These are phyloP conservation scores for Byssochlamys sp. DNA, from an alignment of 2,329 filamentous ascomycete species.

Conservation along the genomic window DNA sequence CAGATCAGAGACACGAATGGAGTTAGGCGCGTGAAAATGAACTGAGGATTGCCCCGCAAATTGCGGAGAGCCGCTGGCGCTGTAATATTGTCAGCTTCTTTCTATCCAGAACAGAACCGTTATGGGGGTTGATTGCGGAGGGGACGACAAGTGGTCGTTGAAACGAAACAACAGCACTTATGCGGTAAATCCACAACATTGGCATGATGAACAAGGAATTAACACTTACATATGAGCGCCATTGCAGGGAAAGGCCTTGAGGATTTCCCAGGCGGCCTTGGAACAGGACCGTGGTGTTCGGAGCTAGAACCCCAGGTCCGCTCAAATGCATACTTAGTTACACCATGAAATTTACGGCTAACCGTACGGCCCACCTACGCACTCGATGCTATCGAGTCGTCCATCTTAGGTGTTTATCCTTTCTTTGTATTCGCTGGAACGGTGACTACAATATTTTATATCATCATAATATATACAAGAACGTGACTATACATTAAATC, in stretches of 20 bases:
- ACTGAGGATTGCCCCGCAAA: conserved; percentile 68
- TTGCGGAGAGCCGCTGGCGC: conserved; percentile 31
- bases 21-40: conserved; percentile 64
- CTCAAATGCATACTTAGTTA: not conserved
- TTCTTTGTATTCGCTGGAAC: not conserved
- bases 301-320: not conserved
- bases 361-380: conserved; percentile 22
- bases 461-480: conserved; percentile 22
- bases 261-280: conserved; percentile 13
- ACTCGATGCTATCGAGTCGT: conserved; percentile 10
- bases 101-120: conserved; percentile 7
- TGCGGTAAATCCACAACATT: not conserved
- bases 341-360: conserved; percentile 20
- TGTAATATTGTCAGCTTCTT: conserved; percentile 11
- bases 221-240: conserved; percentile 32
- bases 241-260: conserved; percentile 23
- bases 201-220: not conserved
- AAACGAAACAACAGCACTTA: not conserved
- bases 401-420: not conserved
- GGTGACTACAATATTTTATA: conserved; percentile 1
- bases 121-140: conserved; percentile 6
- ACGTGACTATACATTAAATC: conserved; percentile 5
- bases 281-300: conserved; percentile 3
- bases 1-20: conserved; percentile 80
- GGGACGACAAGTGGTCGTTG: conserved; percentile 2